Evolutionary conservation across 1,284 basidiomycete species (phyloP).

Genomic region (Puccinia triticina): DNA sequence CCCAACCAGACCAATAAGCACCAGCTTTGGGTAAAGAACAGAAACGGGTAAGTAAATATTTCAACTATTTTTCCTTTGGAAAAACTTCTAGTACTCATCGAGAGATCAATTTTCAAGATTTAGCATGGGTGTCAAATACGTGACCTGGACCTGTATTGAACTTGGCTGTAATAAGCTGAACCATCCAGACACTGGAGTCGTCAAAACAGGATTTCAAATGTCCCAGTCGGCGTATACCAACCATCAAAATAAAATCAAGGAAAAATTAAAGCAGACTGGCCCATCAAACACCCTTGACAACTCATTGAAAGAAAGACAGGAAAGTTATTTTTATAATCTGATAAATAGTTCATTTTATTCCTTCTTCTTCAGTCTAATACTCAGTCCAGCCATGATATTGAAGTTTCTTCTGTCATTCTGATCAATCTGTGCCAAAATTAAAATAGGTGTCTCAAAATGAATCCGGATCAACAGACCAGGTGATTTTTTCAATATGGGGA

Average conservation of each 20-base stretch:
- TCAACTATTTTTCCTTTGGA: no score
- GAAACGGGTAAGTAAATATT: no score
- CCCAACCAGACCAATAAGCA: no score
- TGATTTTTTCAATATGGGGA: no score
- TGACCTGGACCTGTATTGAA: conserved; percentile 15
- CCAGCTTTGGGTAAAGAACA: no score
- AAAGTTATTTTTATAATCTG: background rate
- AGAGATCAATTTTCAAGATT: no score
- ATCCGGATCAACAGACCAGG: no score
- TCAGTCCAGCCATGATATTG: background rate
- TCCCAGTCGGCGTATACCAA: conserved; percentile 2
- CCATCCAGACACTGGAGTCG: conserved; percentile 6
- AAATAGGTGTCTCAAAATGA: no score
- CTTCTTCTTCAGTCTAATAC: background rate
- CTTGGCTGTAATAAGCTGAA: conserved; percentile 7
- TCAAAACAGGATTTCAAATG: background rate
- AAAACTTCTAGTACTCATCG: no score
- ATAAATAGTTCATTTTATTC: background rate
- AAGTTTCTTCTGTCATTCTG: conserved; percentile 16
- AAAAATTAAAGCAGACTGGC: background rate
- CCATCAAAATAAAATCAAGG: background rate
- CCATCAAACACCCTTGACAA: background rate
- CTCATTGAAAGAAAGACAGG: background rate
- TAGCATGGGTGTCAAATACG: conserved; percentile 15
- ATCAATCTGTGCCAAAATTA: background rate